phyloP scores from a whole-genome alignment of 306 rosid genomes.

The Prunus salicina region DNA sequence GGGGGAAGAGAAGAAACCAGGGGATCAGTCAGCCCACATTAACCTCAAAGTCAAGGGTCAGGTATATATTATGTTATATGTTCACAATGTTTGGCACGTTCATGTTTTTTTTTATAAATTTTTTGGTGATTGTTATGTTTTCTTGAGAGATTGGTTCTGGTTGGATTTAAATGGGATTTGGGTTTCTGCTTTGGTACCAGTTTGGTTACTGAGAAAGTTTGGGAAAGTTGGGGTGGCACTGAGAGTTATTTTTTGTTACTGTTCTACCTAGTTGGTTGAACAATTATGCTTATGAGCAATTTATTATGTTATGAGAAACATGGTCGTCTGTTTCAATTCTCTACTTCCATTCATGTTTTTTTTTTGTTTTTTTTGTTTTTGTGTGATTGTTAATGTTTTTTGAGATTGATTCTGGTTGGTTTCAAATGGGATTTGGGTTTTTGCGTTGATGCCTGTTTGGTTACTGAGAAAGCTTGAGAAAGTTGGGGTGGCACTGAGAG shows the following conservation, averaged over 20 bases:
- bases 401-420: not conserved
- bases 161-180: not conserved
- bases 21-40: slow-evolving; percentile 66
- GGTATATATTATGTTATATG: slow-evolving; percentile 27
- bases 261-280: no score
- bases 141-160: not conserved
- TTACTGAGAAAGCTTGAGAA: not conserved
- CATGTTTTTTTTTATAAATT: no score
- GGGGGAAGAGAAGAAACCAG: slow-evolving; percentile 70
- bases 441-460: not conserved
- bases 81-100: no score
- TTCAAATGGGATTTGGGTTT: not conserved
- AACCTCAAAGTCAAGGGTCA: slow-evolving; percentile 88
- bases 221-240: not conserved
- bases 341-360: no score
- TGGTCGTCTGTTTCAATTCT: not conserved
- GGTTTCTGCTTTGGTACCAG: not conserved
- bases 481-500: not conserved
- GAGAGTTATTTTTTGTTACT: not conserved
- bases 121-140: not conserved
- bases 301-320: not conserved
- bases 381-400: not conserved
- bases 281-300: no score
- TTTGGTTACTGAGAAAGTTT: not conserved
- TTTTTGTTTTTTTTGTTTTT: no score